Base-by-base conservation (phyloP, 2,329 filamentous ascomycete genomes). In the Pestalotiopsis sp. region DNA sequence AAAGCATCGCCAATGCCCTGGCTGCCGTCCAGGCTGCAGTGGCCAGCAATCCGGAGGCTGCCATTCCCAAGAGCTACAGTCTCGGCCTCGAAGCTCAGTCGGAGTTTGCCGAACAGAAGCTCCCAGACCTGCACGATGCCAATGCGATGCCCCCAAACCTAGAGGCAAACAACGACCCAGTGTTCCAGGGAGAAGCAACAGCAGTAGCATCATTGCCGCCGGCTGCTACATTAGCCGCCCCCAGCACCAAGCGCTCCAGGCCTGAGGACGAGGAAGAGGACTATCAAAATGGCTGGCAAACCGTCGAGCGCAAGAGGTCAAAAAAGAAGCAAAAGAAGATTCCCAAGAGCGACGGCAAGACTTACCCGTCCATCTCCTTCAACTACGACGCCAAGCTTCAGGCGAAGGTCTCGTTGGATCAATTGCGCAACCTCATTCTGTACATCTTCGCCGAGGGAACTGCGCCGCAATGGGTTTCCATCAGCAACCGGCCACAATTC, bases 361-460 rank as follows among this genome's bases (percentile, higher is more conserved):
- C 86, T 73, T 91, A 91, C 76, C 89, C 89, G 55, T 80, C 84
- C 52, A 87, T 91, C 71, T 80, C 81, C 23, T 90, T 91, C 73
- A 87, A 88, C 20, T 77, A 83, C 72, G 86, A 84, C 68, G 85
- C 87, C 20, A 86, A 88, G 72, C 81, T 92, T 6, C 86, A 90
- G 73, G 83, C 85, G 70, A 89, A 88, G 79, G 86, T 92, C 77
- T 87, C 88, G 70, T 82, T 92, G 60, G 86, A 85, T 69, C 87
- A 90, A 70, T 78, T 92, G 65, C 89, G 91, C 74, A 88, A 87
- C 70, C 81, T 92, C 58, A 83, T 91, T 31, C 82, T 91, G 12
- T 92, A 92, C 78, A 85, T 92, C 68, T 88, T 91, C 68, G 88
- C 90, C 70, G 90, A 92, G 75, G 90, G 90, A 13, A 76, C 85